A percentile compares a stretch with the other conserved stretches of the same genome.
These are phyloP conservation scores for Stephanodiscus minutulus DNA, from an alignment of 108 stramenopile genomes.

Conservation along the genomic window DNA sequence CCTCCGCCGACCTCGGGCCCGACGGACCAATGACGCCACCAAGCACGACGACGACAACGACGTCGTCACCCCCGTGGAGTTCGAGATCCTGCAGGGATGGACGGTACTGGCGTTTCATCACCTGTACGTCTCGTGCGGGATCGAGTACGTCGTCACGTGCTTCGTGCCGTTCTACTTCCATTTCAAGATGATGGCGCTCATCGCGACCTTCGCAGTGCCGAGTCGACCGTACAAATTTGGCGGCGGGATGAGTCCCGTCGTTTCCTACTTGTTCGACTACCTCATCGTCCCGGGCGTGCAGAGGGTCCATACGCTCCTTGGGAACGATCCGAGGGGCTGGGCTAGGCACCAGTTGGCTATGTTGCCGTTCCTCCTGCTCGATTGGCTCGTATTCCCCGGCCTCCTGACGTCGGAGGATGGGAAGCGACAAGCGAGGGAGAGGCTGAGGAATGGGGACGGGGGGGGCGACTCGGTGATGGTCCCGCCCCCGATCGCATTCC, in stretches of 20 bases:
- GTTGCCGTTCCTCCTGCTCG: constrained; percentile 35
- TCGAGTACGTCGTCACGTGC: constrained; percentile 36
- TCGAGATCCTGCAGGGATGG: constrained; percentile 55
- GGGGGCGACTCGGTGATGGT: neutral
- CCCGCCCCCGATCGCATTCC: neutral
- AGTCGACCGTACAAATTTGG: constrained; percentile 1
- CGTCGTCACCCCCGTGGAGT: constrained; percentile 31
- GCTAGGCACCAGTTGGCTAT: constrained; percentile 16
- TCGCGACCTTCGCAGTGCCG: constrained; percentile 51
- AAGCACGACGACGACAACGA: constrained; percentile 3
- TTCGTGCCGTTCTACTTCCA: constrained; percentile 57
- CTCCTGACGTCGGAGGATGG: constrained; percentile 40
- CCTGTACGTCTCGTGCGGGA: constrained; percentile 27
- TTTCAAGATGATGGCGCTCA: constrained; percentile 43
- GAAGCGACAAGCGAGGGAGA: constrained; percentile 4
- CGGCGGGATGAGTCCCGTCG: constrained; percentile 31
- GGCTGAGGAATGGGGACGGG: neutral
- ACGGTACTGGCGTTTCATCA: constrained; percentile 50
- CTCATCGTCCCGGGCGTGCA: constrained; percentile 49
- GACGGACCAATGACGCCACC: neutral
- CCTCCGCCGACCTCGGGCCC: constrained; percentile 25
- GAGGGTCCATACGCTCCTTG: constrained; percentile 37
- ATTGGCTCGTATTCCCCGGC: constrained; percentile 51
- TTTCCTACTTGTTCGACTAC: constrained; percentile 44
- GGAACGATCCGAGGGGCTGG: constrained; percentile 46